These are phyloP conservation scores for Daldinia loculata DNA, from an alignment of 495 filamentous ascomycete genomes.

Conservation along the genomic window DNA sequence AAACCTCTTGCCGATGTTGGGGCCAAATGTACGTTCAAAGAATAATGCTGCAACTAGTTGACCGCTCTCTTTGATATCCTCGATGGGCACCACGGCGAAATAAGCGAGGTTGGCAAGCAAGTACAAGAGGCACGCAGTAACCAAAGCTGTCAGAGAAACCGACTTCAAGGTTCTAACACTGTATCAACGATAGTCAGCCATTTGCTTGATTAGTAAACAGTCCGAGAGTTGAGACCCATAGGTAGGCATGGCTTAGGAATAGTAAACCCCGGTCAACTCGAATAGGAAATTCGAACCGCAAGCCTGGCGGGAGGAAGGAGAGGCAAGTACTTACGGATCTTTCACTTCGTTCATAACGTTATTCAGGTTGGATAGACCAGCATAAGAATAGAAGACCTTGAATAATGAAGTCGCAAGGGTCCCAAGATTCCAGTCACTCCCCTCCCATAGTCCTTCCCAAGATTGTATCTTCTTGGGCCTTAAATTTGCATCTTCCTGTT, in stretches of 20 bases:
- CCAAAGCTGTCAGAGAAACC: slow-evolving; percentile 67
- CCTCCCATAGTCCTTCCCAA: slow-evolving; percentile 59
- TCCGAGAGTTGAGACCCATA: background rate
- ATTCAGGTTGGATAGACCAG: slow-evolving; percentile 72
- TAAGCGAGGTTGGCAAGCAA: slow-evolving; percentile 76
- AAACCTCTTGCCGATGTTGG: slow-evolving; percentile 62
- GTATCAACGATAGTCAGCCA: background rate
- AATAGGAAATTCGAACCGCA: slow-evolving; percentile 1
- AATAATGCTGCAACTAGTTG: slow-evolving; percentile 74
- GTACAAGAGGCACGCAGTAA: slow-evolving; percentile 70
- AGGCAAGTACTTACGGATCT: slow-evolving; percentile 55
- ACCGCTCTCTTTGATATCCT: slow-evolving; percentile 72
- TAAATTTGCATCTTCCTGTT: slow-evolving; percentile 23
- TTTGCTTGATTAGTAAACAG: background rate
- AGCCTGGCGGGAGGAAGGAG: no score
- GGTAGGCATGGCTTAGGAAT: background rate
- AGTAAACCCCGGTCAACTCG: background rate
- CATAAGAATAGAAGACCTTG: slow-evolving; percentile 78
- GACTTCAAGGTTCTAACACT: slow-evolving; percentile 67
- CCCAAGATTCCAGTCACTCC: slow-evolving; percentile 64
- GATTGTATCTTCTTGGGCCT: slow-evolving; percentile 12
- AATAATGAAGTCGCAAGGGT: slow-evolving; percentile 70
- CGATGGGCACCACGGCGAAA: slow-evolving; percentile 71
- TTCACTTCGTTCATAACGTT: slow-evolving; percentile 82
- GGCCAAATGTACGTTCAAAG: slow-evolving; percentile 72